phyloP scores from a whole-genome alignment of 2,329 filamentous ascomycete genomes.

The Penicillium digitatum region DNA sequence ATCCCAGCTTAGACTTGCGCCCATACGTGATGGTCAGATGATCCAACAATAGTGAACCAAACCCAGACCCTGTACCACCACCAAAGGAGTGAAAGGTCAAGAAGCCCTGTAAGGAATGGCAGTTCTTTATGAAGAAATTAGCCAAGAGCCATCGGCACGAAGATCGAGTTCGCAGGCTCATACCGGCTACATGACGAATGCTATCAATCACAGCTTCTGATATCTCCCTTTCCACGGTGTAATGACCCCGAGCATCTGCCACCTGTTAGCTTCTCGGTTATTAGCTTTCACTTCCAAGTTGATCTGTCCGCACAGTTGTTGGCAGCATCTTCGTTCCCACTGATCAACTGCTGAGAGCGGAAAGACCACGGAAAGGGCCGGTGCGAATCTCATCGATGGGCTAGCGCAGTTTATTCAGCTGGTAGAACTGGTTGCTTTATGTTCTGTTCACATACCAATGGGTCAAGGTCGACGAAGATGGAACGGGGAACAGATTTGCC shows the following conservation, averaged over 20 bases:
- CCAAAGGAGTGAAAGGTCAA: constrained; percentile 67
- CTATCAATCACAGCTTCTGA: constrained; percentile 61
- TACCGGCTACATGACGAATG: constrained; percentile 61
- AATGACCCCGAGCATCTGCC: constrained; percentile 63
- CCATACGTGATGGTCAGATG: constrained; percentile 61
- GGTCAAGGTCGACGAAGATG: constrained; percentile 65
- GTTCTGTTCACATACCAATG: constrained; percentile 44
- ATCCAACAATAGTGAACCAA: constrained; percentile 62
- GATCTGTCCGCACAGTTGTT: constrained; percentile 56
- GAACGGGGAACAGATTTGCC: constrained; percentile 67
- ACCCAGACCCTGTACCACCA: constrained; percentile 64
- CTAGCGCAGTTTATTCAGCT: constrained; percentile 26
- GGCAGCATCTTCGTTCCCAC: constrained; percentile 65
- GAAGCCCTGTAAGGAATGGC: constrained; percentile 63
- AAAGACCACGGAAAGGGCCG: constrained; percentile 59
- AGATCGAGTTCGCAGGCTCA: constrained; percentile 11
- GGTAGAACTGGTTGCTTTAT: neutral
- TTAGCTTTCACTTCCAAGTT: neutral
- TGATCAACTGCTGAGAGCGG: constrained; percentile 63
- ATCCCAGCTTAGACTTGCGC: constrained; percentile 67
- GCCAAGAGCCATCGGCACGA: constrained; percentile 11
- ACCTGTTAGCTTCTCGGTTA: constrained; percentile 11
- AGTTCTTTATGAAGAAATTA: constrained; percentile 52
- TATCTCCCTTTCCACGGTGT: constrained; percentile 65
- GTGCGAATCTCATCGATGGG: constrained; percentile 66